phyloP scores from a whole-genome alignment of 441 rosid genomes.

The Capsella rubella region DNA sequence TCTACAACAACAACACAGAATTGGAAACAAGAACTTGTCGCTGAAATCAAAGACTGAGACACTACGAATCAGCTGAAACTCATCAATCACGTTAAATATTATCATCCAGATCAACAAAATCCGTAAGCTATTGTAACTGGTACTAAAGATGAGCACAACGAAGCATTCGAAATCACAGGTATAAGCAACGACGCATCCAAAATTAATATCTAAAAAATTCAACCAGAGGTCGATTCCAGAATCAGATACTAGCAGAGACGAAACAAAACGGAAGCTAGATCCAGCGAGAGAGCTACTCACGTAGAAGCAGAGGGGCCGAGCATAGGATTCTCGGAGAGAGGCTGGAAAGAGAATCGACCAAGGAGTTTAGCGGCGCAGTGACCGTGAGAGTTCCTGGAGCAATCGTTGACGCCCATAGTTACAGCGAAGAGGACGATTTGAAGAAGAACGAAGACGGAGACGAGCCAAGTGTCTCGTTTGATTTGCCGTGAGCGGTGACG shows the following conservation, averaged over 20 bases:
- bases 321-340: constrained; percentile 78
- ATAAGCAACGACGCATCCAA: neutral
- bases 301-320: constrained; percentile 91
- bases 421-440: constrained; percentile 68
- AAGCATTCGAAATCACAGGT: neutral
- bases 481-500: constrained; percentile 58
- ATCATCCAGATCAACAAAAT: neutral
- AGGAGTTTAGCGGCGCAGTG: constrained; percentile 57
- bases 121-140: neutral
- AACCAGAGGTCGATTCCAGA: constrained; percentile 16
- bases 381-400: constrained; percentile 57
- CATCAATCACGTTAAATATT: neutral
- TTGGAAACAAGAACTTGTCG: neutral
- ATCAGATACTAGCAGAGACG: neutral
- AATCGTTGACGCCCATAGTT: constrained; percentile 75
- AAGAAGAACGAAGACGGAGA: constrained; percentile 75
- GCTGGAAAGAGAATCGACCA: constrained; percentile 77
- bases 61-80: constrained; percentile 17
- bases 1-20: neutral
- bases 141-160: constrained; percentile 8
- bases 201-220: constrained; percentile 13
- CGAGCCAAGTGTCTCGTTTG: constrained; percentile 76
- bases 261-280: neutral
- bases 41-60: neutral
- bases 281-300: constrained; percentile 45